phyloP scores from a whole-genome alignment of 2,329 filamentous ascomycete species.

The Beauveria scarabaeidicola region DNA sequence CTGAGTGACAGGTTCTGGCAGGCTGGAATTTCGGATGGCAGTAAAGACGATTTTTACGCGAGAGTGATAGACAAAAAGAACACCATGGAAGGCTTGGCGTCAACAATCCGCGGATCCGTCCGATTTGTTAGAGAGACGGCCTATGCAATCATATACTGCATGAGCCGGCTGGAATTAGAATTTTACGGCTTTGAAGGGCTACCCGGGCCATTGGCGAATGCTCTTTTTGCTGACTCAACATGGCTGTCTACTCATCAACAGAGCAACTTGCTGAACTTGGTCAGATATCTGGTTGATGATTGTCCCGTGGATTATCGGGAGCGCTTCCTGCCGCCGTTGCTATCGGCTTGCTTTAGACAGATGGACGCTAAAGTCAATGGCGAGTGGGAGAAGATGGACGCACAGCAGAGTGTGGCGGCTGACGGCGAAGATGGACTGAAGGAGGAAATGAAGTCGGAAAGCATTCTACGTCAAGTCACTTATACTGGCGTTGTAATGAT shows the following conservation, averaged over 20 bases:
- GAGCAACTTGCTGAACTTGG: conserved; percentile 83
- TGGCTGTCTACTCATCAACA: conserved; percentile 86
- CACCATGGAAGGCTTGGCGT: conserved; percentile 88
- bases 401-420: conserved; percentile 50
- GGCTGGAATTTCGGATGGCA: conserved; percentile 90
- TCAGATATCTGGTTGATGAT: conserved; percentile 82
- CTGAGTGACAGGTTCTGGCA: conserved; percentile 97
- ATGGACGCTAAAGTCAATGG: conserved; percentile 79
- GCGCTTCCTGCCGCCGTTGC: conserved; percentile 76
- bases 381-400: conserved; percentile 75
- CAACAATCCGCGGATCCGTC: conserved; percentile 81
- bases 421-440: conserved; percentile 69
- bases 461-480: conserved; percentile 84
- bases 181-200: conserved; percentile 89
- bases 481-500: conserved; percentile 90
- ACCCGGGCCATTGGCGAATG: conserved; percentile 71
- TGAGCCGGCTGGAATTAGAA: conserved; percentile 76
- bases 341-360: conserved; percentile 74
- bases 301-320: conserved; percentile 72
- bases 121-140: conserved; percentile 85
- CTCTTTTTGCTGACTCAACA: conserved; percentile 74
- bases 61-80: conserved; percentile 80
- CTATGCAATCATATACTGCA: conserved; percentile 89
- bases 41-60: conserved; percentile 93
- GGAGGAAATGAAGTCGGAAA: conserved; percentile 97